Base-by-base conservation (phyloP, 768 basidiomycete species). In the Termitomyces bulborhizus region DNA sequence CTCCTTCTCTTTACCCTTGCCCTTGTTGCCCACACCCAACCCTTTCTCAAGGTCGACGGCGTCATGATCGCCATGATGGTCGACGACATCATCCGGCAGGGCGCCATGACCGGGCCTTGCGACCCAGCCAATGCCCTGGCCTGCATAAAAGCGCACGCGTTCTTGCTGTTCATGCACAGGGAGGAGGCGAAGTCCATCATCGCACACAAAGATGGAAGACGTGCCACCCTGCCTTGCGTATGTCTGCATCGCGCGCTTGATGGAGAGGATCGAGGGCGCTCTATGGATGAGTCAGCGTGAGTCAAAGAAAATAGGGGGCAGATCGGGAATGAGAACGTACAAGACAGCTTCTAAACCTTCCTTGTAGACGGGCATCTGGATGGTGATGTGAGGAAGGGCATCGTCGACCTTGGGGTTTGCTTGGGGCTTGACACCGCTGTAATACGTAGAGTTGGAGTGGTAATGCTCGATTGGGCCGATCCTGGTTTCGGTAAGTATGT, bases 341-440 rank as follows among this genome's bases (percentile, higher is more conserved):
- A 91, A 78, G 0, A 88, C 88, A 37, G 78, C 69, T 29, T 83
- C 78, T 31, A 91, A 69, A 59, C 81, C 82, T 66, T 91, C 89
- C 61, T 91, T 93, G 74, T 92, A 93, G 27, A 93, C 90, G 0
- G 92, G 79, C 81, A 94, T 82, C 69, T 93, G 83, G 54, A 94
- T 82, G 0, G 88, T 88, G 34, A 91, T 76, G 62, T 90, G 89
- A 1, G 88, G 89, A 0, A 91, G 76, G 58, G 72, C 71, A 6
- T 76, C 72, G 63, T 86, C 86, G 34, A 75, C 72, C 5, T 57
- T 59, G 51, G 73, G 74, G 62, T 73, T 72, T 0, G 82, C 68
- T 15, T 71, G 71, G 0, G 89, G 88, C 45, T 76, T 77, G 46
- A 79, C 68, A 15, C 88, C 88, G 13, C 84, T 86, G 69, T 90